A percentile compares a stretch with the other conserved stretches of the same genome.
Evolutionary conservation across 805 yeast genomes (phyloP).

Genomic region (Yamadazyma philogaea): DNA sequence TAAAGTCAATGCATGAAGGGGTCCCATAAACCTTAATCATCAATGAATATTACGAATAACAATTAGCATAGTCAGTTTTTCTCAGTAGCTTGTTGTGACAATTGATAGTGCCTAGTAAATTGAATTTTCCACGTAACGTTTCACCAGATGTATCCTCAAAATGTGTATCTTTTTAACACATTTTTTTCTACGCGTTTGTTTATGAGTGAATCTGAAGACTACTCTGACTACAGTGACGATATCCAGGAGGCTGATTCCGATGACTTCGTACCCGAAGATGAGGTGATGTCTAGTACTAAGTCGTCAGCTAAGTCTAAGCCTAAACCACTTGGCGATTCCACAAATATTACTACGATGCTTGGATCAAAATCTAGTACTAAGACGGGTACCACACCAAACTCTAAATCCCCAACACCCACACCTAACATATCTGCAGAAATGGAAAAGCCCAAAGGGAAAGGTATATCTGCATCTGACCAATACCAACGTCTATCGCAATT

Average conservation of each 20-base stretch:
- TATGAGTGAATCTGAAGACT: constrained; percentile 13
- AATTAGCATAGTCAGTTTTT: no score
- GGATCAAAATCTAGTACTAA: neutral
- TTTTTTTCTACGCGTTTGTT: constrained; percentile 2
- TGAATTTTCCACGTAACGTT: no score
- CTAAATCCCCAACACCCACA: constrained; percentile 7
- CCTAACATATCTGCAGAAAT: constrained; percentile 7
- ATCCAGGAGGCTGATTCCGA: constrained; percentile 13
- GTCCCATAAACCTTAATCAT: neutral
- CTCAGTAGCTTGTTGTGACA: no score
- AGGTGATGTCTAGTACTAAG: neutral
- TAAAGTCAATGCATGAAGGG: constrained; percentile 3
- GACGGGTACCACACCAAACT: constrained; percentile 2
- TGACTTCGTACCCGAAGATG: constrained; percentile 17
- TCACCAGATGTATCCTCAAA: no score
- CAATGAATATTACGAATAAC: neutral
- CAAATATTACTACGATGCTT: constrained; percentile 18
- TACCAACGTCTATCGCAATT: constrained; percentile 93
- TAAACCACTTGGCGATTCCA: constrained; percentile 23
- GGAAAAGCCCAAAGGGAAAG: constrained; percentile 9
- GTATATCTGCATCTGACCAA: constrained; percentile 54
- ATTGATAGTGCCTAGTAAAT: no score
- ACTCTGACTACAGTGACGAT: constrained; percentile 8
- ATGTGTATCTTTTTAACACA: neutral
- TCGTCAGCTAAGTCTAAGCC: constrained; percentile 1